phyloP scores from a whole-genome alignment of 73 alveolate species.

The Symbiodinium natans region DNA sequence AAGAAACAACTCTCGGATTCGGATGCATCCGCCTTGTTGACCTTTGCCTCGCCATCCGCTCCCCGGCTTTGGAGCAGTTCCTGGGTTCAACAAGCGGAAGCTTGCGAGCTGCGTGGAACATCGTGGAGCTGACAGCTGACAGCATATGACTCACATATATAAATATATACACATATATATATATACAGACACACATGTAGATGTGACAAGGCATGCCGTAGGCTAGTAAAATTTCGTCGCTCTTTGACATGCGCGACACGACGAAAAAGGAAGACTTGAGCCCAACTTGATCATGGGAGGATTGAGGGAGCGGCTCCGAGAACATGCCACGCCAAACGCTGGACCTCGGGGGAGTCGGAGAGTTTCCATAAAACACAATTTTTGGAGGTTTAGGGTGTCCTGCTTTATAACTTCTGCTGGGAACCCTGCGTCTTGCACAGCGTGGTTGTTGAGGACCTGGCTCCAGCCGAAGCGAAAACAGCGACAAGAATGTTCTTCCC shows the following conservation, averaged over 20 bases:
- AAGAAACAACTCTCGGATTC: background rate
- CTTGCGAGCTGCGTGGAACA: no score
- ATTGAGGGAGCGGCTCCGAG: background rate
- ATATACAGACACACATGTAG: no score
- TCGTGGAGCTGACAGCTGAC: no score
- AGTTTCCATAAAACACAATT: background rate
- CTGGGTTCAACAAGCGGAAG: background rate
- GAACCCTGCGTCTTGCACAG: conserved; percentile 25
- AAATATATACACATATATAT: no score
- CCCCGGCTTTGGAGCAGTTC: conserved; percentile 47
- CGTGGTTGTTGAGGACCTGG: conserved; percentile 54
- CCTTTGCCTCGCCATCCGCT: conserved; percentile 46
- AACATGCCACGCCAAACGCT: background rate
- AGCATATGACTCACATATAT: no score
- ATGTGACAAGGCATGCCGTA: no score
- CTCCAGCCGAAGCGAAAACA: no score
- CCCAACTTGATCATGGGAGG: background rate
- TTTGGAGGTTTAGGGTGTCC: background rate
- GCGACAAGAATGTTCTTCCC: no score
- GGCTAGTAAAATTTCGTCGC: no score
- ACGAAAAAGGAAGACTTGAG: background rate
- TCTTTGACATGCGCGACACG: no score
- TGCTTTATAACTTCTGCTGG: background rate
- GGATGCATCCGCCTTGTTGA: conserved; percentile 30
- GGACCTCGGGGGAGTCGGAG: background rate